Evolutionary conservation across 768 basidiomycete species (phyloP).

Genomic region (Pisolithus orientalis): DNA sequence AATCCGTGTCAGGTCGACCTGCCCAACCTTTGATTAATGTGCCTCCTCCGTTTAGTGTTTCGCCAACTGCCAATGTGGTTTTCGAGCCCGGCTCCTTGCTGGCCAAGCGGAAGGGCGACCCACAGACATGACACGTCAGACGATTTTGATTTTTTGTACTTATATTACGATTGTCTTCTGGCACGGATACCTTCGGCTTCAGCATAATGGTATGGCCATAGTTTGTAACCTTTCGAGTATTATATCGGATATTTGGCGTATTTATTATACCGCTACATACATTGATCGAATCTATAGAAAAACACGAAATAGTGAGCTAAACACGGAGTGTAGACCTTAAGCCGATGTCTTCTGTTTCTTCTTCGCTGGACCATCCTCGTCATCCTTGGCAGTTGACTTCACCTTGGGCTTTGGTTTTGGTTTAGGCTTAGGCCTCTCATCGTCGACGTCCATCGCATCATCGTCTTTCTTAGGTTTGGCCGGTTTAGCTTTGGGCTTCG

Average conservation of each 20-base stretch:
- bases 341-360: conserved; percentile 66
- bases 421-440: conserved; percentile 27
- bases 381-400: conserved; percentile 27
- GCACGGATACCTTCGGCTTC: background rate
- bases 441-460: conserved; percentile 44
- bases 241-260: background rate
- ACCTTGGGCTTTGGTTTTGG: conserved; percentile 38
- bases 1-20: conserved; percentile 29
- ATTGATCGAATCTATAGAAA: background rate
- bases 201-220: background rate
- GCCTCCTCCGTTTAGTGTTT: conserved; percentile 33
- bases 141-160: conserved; percentile 1
- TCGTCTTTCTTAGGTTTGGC: conserved; percentile 37
- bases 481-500: conserved; percentile 34
- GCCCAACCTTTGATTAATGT: conserved; percentile 46
- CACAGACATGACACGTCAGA: conserved; percentile 1
- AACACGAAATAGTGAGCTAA: background rate
- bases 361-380: conserved; percentile 54
- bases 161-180: background rate
- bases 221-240: background rate
- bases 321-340: conserved; percentile 11
- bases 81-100: conserved; percentile 78
- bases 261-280: conserved; percentile 1
- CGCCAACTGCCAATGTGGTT: conserved; percentile 32
- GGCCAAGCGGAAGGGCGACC: conserved; percentile 41